A percentile compares a stretch with the other conserved stretches of the same genome.
phyloP scores from a whole-genome alignment of 1,284 basidiomycete species.

The Gymnopus androsaceus region DNA sequence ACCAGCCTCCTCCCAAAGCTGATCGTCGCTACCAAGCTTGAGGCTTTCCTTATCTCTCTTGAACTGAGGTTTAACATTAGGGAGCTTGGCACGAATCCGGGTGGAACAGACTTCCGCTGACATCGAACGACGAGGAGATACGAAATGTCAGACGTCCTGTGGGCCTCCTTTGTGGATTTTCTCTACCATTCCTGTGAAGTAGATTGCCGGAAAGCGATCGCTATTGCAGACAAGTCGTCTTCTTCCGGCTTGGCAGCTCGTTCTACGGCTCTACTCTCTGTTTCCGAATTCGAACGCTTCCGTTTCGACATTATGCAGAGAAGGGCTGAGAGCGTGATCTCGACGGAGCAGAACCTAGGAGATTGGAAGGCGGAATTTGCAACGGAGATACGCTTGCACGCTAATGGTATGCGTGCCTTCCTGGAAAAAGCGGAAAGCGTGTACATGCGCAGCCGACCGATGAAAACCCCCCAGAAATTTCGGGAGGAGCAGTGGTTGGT shows the following conservation, averaged over 20 bases:
- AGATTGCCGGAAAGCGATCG: conserved; percentile 44
- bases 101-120: conserved; percentile 16
- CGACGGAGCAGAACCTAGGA: not conserved
- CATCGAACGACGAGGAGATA: conserved; percentile 19
- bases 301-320: conserved; percentile 14
- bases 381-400: not conserved
- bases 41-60: conserved; percentile 28
- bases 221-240: conserved; percentile 35
- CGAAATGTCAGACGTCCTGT: conserved; percentile 23
- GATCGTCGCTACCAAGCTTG: conserved; percentile 17
- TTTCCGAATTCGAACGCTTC: conserved; percentile 14
- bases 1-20: conserved; percentile 17
- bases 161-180: conserved; percentile 43
- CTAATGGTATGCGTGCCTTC: not conserved
- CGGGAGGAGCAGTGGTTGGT: conserved; percentile 35
- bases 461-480: conserved; percentile 28
- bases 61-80: conserved; percentile 32
- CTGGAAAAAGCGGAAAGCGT: not conserved
- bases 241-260: conserved; percentile 38
- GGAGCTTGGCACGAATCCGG: conserved; percentile 9
- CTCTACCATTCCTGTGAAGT: conserved; percentile 40
- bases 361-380: not conserved
- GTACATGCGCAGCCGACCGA: conserved; percentile 12
- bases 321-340: not conserved
- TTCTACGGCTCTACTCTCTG: not conserved